Base-by-base conservation (phyloP, 257 asterid genomes). In the Petunia axillaris region DNA sequence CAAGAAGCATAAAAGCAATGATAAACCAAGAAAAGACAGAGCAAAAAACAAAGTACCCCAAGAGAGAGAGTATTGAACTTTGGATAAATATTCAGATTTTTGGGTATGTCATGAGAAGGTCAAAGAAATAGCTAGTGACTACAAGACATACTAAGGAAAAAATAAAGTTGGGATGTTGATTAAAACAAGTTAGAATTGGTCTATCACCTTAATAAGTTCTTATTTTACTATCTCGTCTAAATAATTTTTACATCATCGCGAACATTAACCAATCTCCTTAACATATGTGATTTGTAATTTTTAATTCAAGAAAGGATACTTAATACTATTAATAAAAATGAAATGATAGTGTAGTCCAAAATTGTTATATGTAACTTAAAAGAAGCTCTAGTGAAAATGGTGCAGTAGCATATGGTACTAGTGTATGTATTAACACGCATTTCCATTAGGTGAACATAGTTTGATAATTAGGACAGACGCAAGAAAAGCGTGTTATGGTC, bases 131-230 rank as follows among this genome's bases (percentile, higher is more conserved):
- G 73, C 64, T 59, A 84, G 58, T 53, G 75, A 64, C 58, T 54
- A 74, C 8, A 57, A 59, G 2, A 77, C 44, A 40, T 50, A 81
- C 81, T 76, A 65, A 60, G 59, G 50, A 62, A 71, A 76, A 83
- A 44, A 25, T 25, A 76, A 86, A 39, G 87, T 25, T 83, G 87
- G 76, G 90, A 89, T 85, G 91, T 87, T 89, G 90, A 83, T 78
- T 81, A 81, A 57, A 74, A 79, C 83, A 82, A 13, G 70, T 40
- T 6, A 58, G 10, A 58, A n/a, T n/a, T 57, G 25, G 25, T 25
- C 25, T 25, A 25, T 25, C 25, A 25, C 25, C 25, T 25, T 25
- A 25, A 25, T 25, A 25, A 25, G 25, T 25, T 25, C 25, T 25
- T 25, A 25, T 25, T 25, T 25, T 25, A 25, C 25, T 25, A 25